These are phyloP conservation scores for Lichtheimia corymbifera DNA, from an alignment of 371 early-diverging fungal species.

Conservation along the genomic window DNA sequence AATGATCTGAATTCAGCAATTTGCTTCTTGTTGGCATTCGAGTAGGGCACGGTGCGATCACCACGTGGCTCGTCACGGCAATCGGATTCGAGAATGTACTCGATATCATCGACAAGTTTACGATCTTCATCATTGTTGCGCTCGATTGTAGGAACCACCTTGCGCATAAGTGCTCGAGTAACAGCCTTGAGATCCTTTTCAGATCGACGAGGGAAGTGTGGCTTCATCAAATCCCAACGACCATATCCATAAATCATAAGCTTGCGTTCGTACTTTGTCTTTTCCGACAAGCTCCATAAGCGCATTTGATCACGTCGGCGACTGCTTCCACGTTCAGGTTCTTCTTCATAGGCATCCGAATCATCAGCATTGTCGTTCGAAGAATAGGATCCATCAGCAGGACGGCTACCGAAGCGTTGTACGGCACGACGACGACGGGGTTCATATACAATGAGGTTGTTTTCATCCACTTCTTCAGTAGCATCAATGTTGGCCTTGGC, in stretches of 20 bases:
- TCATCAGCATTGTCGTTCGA: constrained; percentile 50
- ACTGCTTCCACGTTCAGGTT: constrained; percentile 26
- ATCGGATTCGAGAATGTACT: constrained; percentile 34
- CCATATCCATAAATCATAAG: constrained; percentile 84
- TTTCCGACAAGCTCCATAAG: constrained; percentile 80
- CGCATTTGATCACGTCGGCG: constrained; percentile 42
- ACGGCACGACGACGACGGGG: constrained; percentile 69
- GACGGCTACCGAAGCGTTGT: constrained; percentile 54
- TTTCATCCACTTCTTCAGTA: constrained; percentile 53
- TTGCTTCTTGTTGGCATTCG: constrained; percentile 61
- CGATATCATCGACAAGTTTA: constrained; percentile 43
- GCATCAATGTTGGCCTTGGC: constrained; percentile 75
- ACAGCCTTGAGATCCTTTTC: constrained; percentile 62
- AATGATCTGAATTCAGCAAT: constrained; percentile 68
- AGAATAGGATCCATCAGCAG: constrained; percentile 36
- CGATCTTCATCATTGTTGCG: constrained; percentile 47
- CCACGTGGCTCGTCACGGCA: constrained; percentile 32
- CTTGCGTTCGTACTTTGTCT: constrained; percentile 76
- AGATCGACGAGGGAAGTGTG: constrained; percentile 58
- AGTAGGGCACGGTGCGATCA: constrained; percentile 59
- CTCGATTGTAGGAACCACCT: constrained; percentile 34
- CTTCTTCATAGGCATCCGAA: constrained; percentile 49
- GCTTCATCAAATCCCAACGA: constrained; percentile 71
- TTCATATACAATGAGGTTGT: constrained; percentile 66
- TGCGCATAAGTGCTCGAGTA: constrained; percentile 44